Conservation (phyloP, 202 grass and related monocot species). For the Eragrostis tef region DNA sequence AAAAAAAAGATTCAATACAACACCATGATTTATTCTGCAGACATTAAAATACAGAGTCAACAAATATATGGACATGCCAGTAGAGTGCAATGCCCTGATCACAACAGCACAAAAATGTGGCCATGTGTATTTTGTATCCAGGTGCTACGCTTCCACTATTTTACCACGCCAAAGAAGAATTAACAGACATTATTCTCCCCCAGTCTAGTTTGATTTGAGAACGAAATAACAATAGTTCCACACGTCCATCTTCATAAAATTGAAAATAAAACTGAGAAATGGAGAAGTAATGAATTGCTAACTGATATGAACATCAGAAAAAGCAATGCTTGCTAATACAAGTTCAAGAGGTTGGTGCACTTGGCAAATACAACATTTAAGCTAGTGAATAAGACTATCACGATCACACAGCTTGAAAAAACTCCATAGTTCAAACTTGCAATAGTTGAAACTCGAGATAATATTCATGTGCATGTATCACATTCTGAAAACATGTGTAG, state of each 20-base stretch:
- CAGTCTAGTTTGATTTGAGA: neutral
- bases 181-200: neutral
- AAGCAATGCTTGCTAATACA: neutral
- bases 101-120: conserved; percentile 8
- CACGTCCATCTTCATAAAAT: neutral
- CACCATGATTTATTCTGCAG: neutral
- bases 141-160: neutral
- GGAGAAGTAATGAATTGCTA: neutral
- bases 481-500: neutral
- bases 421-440: neutral
- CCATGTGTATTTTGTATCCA: neutral
- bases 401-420: neutral
- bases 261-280: neutral
- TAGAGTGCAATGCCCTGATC: neutral
- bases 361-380: neutral
- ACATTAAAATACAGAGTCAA: neutral
- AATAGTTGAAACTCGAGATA: neutral
- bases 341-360: neutral
- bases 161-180: conserved; percentile 5
- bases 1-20: neutral
- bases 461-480: no score
- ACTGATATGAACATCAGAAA: neutral
- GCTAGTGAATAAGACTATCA: neutral
- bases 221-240: neutral
- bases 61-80: conserved; percentile 4